phyloP scores from a whole-genome alignment of 2,329 filamentous ascomycete genomes.

The Verticillium klebahnii region DNA sequence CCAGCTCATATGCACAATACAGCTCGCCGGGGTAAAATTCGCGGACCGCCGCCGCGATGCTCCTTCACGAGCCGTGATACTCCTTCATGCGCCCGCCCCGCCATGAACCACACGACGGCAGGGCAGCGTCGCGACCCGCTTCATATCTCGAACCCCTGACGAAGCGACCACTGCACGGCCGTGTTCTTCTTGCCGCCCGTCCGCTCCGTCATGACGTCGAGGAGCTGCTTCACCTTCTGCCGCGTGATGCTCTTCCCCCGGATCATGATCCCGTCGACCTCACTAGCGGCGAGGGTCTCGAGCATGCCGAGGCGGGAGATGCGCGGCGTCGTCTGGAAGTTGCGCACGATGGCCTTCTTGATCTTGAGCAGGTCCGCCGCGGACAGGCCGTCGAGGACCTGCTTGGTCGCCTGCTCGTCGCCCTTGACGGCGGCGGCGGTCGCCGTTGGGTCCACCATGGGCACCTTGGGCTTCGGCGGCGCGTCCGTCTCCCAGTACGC shows the following conservation, averaged over 20 bases:
- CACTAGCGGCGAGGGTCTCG: conserved; percentile 9
- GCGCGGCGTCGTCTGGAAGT: conserved; percentile 20
- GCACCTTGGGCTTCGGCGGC: conserved; percentile 17
- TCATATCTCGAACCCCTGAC: background rate
- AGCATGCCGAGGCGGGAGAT: conserved; percentile 12
- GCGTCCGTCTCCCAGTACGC: conserved; percentile 65
- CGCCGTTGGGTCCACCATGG: background rate
- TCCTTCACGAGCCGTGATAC: background rate
- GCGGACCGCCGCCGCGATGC: too few relatives aligned
- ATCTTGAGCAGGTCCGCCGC: conserved; percentile 30
- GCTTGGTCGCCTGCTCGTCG: conserved; percentile 12
- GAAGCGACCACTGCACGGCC: background rate
- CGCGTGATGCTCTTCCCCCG: conserved; percentile 11
- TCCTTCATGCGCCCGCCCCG: background rate
- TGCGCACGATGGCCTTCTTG: conserved; percentile 35
- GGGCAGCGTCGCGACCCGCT: background rate
- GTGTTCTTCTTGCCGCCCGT: background rate
- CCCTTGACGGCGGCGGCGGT: background rate
- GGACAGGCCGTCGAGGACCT: conserved; percentile 11
- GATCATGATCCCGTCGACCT: conserved; percentile 10
- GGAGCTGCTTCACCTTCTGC: conserved; percentile 12
- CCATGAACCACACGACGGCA: background rate
- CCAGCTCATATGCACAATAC: too few relatives aligned
- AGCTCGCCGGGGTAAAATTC: too few relatives aligned
- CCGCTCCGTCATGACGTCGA: conserved; percentile 3